phyloP scores from a whole-genome alignment of 495 filamentous ascomycete genomes.

The Daldinia caldariorum region DNA sequence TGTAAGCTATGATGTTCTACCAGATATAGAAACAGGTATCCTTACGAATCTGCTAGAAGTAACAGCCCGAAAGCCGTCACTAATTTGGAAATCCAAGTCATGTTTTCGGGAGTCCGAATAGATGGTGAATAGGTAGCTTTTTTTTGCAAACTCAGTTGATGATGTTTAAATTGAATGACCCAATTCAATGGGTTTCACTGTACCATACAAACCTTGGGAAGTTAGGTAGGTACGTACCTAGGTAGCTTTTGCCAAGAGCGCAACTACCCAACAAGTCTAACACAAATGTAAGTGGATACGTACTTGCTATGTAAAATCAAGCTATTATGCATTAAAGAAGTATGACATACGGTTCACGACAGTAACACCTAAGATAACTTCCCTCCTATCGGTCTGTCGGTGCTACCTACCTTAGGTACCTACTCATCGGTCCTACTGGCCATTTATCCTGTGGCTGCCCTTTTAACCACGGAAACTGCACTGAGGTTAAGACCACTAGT shows the following conservation, averaged over 20 bases:
- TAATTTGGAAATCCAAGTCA: constrained; percentile 73
- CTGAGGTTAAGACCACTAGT: background rate
- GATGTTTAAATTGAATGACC: constrained; percentile 15
- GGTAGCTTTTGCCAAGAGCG: constrained; percentile 3
- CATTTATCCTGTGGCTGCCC: constrained; percentile 23
- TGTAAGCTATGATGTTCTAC: constrained; percentile 8
- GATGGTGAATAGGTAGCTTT: constrained; percentile 9
- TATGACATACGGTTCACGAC: constrained; percentile 6
- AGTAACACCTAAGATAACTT: constrained; percentile 8
- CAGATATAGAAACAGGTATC: constrained; percentile 4
- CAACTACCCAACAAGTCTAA: no score
- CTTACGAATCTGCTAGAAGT: constrained; percentile 79
- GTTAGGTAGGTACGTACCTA: no score
- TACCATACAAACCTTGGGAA: constrained; percentile 1
- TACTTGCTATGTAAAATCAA: constrained; percentile 11
- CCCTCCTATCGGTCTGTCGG: background rate
- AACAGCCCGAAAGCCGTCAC: constrained; percentile 72
- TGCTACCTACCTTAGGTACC: no score
- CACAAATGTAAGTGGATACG: constrained; percentile 20
- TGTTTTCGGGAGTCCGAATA: constrained; percentile 42
- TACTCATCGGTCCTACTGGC: constrained; percentile 33
- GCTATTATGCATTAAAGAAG: constrained; percentile 28
- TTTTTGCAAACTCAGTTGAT: background rate
- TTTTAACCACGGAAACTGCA: constrained; percentile 28
- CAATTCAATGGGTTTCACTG: constrained; percentile 3